A percentile compares a stretch with the other conserved stretches of the same genome.
Conservation (phyloP, 2,329 filamentous ascomycete species). For the Xylaria multiplex region DNA sequence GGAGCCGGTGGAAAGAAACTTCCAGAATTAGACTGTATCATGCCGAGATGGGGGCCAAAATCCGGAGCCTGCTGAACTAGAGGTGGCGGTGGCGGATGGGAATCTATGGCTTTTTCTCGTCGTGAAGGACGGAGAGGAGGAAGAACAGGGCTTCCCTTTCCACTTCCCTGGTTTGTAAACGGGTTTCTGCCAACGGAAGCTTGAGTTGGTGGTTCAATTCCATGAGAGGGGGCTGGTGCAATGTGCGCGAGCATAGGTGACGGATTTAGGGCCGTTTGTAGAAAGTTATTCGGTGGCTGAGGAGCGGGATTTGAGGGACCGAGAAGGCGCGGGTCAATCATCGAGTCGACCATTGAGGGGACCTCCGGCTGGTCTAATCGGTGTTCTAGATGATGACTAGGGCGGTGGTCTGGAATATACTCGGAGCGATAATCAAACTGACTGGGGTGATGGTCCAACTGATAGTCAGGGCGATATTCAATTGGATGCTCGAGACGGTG, state of each 20-base stretch:
- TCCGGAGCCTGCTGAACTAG: conserved; percentile 43
- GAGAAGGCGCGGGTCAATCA: conserved; percentile 47
- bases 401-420: conserved; percentile 30
- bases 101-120: conserved; percentile 43
- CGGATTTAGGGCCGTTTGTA: conserved; percentile 53
- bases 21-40: conserved; percentile 51
- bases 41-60: conserved; percentile 43
- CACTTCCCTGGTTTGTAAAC: conserved; percentile 47
- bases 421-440: conserved; percentile 31
- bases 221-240: conserved; percentile 44
- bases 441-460: conserved; percentile 23
- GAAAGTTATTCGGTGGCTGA: conserved; percentile 47
- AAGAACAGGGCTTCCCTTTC: conserved; percentile 50
- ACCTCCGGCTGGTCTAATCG: conserved; percentile 30
- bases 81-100: conserved; percentile 38
- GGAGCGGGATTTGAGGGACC: conserved; percentile 37
- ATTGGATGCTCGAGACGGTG: conserved; percentile 31
- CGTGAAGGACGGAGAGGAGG: conserved; percentile 50
- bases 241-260: conserved; percentile 45
- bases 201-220: conserved; percentile 37
- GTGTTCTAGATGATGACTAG: conserved; percentile 29
- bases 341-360: conserved; percentile 35
- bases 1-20: conserved; percentile 51
- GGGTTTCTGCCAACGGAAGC: conserved; percentile 46
- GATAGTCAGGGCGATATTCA: conserved; percentile 33